Evolutionary conservation across 75 land plant genomes (phyloP).

Genomic region (Sequoiadendron giganteum): DNA sequence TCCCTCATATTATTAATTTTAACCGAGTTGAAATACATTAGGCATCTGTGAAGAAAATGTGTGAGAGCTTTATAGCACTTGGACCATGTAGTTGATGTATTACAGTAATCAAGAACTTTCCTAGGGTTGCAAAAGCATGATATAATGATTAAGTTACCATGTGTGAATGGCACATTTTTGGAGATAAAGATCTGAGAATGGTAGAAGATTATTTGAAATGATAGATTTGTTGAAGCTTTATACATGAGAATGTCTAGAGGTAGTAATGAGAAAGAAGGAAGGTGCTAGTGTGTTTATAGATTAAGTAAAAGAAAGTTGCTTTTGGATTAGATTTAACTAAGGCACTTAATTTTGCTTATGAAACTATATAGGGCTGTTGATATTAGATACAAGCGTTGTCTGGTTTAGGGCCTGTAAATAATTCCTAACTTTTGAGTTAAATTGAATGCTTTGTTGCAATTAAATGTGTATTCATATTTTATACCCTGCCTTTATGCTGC

Average conservation of each 20-base stretch:
- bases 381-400: neutral
- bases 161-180: neutral
- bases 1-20: neutral
- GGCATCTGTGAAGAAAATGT: neutral
- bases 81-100: neutral
- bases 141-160: neutral
- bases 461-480: neutral
- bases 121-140: neutral
- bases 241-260: neutral
- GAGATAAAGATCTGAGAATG: neutral
- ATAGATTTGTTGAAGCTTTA: neutral
- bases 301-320: neutral
- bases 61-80: neutral
- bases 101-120: neutral
- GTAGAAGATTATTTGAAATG: neutral
- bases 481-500: neutral
- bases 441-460: neutral
- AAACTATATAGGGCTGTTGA: neutral
- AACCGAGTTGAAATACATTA: neutral
- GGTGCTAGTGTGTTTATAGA: neutral
- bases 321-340: neutral
- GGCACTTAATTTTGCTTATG: neutral
- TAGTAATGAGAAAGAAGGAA: neutral
- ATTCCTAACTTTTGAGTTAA: neutral
- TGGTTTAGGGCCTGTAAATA: neutral